Percentiles rank a stretch among this genome's conserved stretches.
Evolutionary conservation across 1,284 basidiomycete genomes (phyloP).

Genomic region (Ceratorhiza oryzae-sativae): DNA sequence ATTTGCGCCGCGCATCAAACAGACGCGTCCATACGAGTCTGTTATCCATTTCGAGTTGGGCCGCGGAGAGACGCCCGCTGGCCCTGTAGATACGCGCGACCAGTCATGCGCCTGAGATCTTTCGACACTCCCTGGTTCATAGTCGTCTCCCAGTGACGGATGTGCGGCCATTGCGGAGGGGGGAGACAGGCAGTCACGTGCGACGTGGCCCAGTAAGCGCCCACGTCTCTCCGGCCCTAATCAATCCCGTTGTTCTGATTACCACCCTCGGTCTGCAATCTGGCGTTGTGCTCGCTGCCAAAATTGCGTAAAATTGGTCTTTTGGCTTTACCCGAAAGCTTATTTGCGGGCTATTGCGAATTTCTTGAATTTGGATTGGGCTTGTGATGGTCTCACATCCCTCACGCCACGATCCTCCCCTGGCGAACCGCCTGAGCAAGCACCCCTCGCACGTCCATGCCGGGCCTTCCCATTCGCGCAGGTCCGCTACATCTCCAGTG

Average conservation of each 20-base stretch:
- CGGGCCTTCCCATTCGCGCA: not conserved
- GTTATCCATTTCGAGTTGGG: conserved; percentile 75
- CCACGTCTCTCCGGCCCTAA: not conserved
- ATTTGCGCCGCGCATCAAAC: conserved; percentile 81
- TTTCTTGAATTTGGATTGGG: too few relatives aligned
- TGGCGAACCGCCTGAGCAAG: not conserved
- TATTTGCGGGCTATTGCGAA: too few relatives aligned
- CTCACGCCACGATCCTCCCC: not conserved
- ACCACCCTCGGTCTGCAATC: not conserved
- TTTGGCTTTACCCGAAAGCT: too few relatives aligned
- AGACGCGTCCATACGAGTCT: conserved; percentile 68
- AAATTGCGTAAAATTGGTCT: too few relatives aligned
- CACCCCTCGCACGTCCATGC: not conserved
- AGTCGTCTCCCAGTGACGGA: conserved; percentile 35
- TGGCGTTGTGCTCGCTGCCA: not conserved
- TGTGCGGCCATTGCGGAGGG: conserved; percentile 12
- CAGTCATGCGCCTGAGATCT: conserved; percentile 72
- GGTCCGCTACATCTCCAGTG: not conserved
- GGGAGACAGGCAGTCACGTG: not conserved
- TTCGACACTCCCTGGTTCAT: conserved; percentile 35
- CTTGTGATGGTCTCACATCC: not conserved
- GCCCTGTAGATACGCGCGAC: conserved; percentile 66
- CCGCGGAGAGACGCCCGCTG: conserved; percentile 64
- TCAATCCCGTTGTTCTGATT: not conserved
- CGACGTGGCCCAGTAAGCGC: not conserved